Conservation (phyloP, 257 asterid genomes). For the Salvia hispanica region DNA sequence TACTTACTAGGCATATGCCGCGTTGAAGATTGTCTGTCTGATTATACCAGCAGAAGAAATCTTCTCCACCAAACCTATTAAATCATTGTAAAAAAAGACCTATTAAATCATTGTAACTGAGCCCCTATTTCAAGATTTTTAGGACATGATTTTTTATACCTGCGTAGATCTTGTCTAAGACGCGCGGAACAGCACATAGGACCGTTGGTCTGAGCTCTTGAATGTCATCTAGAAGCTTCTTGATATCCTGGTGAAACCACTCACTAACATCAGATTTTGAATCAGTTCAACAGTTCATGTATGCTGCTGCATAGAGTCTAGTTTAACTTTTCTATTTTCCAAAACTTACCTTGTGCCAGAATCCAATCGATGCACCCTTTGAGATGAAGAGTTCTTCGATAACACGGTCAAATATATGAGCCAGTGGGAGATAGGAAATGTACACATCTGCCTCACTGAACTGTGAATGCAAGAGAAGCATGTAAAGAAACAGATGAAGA, state of each 20-base stretch:
- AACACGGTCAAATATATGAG: constrained; percentile 86
- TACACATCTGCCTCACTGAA: constrained; percentile 63
- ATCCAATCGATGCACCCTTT: constrained; percentile 79
- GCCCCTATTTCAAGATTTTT: constrained; percentile 1
- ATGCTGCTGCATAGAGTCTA: not conserved
- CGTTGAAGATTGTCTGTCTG: constrained; percentile 57
- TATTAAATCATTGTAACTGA: not conserved
- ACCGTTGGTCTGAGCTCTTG: constrained; percentile 72
- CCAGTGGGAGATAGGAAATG: constrained; percentile 80
- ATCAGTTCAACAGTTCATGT: not conserved
- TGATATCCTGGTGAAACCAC: constrained; percentile 56
- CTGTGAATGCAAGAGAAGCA: constrained; percentile 40
- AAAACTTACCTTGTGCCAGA: constrained; percentile 71
- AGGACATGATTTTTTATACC: constrained; percentile 38
- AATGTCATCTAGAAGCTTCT: constrained; percentile 66
- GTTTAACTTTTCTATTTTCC: constrained; percentile 2
- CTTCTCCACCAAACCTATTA: constrained; percentile 68
- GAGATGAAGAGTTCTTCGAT: constrained; percentile 69
- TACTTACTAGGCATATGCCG: constrained; percentile 75
- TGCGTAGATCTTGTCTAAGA: constrained; percentile 74
- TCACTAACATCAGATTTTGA: constrained; percentile 5
- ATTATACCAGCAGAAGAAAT: constrained; percentile 61
- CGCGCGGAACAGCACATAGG: constrained; percentile 79
- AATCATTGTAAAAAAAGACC: not conserved
- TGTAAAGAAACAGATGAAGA: not conserved